Evolutionary conservation across 78 protist species (phyloP).

Genomic region (Thecamonas trahens): DNA sequence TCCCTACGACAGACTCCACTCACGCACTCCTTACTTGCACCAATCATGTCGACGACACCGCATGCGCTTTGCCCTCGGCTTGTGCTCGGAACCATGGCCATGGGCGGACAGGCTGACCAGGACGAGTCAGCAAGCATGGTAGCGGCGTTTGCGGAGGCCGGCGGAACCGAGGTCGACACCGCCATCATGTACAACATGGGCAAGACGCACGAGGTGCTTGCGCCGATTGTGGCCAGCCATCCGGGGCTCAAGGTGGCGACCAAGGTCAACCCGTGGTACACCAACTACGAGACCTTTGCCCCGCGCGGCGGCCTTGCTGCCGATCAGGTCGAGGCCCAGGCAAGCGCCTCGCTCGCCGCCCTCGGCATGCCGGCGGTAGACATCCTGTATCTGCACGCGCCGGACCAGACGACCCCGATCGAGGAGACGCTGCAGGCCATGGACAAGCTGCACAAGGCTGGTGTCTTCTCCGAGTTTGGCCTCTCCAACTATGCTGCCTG

Average conservation of each 20-base stretch:
- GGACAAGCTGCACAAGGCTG: not conserved
- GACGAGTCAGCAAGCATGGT: not conserved
- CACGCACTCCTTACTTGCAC: no score
- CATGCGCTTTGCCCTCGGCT: no score
- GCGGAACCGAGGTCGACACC: not conserved
- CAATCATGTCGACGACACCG: no score
- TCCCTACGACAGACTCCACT: no score
- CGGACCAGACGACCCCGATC: not conserved
- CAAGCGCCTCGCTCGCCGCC: not conserved
- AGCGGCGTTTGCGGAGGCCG: not conserved
- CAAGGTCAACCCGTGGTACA: conserved; percentile 5
- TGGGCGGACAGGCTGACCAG: not conserved
- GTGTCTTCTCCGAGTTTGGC: not conserved
- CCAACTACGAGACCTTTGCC: no score
- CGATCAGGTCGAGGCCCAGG: not conserved
- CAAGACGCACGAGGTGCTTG: conserved; percentile 1
- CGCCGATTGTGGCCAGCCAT: not conserved
- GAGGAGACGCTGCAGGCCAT: not conserved
- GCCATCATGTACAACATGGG: conserved; percentile 1
- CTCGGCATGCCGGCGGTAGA: not conserved
- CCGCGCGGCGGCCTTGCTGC: not conserved
- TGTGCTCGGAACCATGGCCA: not conserved
- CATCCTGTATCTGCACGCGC: conserved; percentile 6
- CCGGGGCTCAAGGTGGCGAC: not conserved
- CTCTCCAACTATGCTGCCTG: not conserved